phyloP scores from a whole-genome alignment of 108 stramenopile species.

The Pelagomonas calceolata region DNA sequence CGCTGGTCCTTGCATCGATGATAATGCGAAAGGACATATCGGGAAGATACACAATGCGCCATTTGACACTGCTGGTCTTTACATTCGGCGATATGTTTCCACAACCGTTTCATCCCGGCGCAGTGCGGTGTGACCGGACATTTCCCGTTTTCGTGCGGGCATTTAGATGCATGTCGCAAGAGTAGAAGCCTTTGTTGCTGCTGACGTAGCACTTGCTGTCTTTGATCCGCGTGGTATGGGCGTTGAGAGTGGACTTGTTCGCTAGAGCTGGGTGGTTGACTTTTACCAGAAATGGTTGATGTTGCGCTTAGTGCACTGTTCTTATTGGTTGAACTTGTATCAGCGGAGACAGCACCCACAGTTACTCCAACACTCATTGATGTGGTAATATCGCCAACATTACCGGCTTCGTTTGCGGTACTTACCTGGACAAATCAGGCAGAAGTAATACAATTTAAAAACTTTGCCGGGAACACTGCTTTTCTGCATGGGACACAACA shows the following conservation, averaged over 20 bases:
- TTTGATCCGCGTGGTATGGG: constrained; percentile 22
- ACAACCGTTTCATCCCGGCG: constrained; percentile 87
- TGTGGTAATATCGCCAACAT: no score
- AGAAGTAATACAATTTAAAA: no score
- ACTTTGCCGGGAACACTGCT: no score
- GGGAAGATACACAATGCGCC: constrained; percentile 87
- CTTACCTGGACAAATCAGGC: no score
- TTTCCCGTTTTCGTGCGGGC: constrained; percentile 65
- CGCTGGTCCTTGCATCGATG: constrained; percentile 81
- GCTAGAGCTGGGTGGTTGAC: not conserved
- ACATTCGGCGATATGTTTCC: constrained; percentile 97
- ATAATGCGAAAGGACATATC: constrained; percentile 93
- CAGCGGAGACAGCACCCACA: no score
- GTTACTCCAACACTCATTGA: no score
- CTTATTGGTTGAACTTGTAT: no score
- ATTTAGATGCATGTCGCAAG: constrained; percentile 93
- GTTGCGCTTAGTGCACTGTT: no score
- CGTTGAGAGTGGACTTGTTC: no score
- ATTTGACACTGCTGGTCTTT: constrained; percentile 87
- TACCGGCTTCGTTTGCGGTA: no score
- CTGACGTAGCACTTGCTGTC: constrained; percentile 77
- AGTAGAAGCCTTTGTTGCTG: constrained; percentile 92
- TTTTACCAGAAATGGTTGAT: not conserved
- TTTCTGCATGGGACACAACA: no score
- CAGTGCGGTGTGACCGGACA: constrained; percentile 90